Evolutionary conservation across 176 grass and related monocot species (phyloP).

Genomic region (Pharus latifolius): DNA sequence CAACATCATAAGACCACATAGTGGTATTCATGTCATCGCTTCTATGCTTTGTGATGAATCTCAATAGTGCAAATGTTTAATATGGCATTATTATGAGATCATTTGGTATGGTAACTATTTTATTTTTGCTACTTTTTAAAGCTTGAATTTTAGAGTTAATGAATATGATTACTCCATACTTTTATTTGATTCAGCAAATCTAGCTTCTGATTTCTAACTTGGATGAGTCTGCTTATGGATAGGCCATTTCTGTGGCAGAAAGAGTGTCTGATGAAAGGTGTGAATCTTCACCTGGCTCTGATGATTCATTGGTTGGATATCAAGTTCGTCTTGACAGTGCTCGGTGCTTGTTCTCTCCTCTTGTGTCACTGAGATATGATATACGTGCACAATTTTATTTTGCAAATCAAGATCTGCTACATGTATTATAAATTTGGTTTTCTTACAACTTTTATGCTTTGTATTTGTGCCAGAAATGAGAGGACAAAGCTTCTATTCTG

Average conservation of each 20-base stretch:
- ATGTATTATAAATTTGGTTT: background rate
- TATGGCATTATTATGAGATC: conserved; percentile 10
- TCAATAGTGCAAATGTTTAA: background rate
- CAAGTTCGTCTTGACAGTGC: conserved; percentile 96
- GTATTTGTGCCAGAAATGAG: conserved; percentile 63
- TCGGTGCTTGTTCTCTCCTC: conserved; percentile 41
- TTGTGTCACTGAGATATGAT: conserved; percentile 8
- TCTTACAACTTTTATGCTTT: conserved; percentile 10
- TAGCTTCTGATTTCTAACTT: conserved; percentile 21
- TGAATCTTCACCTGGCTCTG: conserved; percentile 85
- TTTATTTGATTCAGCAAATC: conserved; percentile 11
- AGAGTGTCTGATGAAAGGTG: conserved; percentile 94
- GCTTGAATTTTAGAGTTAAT: background rate
- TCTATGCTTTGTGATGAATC: background rate
- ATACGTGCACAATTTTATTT: background rate
- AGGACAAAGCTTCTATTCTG: conserved; percentile 91
- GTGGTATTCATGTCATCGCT: conserved; percentile 13
- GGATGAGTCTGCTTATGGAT: background rate
- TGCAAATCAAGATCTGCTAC: background rate
- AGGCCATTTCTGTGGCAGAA: conserved; percentile 97
- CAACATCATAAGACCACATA: background rate
- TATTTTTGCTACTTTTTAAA: background rate
- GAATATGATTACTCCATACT: background rate
- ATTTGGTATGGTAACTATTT: background rate
- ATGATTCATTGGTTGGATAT: conserved; percentile 84